These are phyloP conservation scores for Ustilago bromivora DNA, from an alignment of 1,284 basidiomycete genomes.

Conservation along the genomic window DNA sequence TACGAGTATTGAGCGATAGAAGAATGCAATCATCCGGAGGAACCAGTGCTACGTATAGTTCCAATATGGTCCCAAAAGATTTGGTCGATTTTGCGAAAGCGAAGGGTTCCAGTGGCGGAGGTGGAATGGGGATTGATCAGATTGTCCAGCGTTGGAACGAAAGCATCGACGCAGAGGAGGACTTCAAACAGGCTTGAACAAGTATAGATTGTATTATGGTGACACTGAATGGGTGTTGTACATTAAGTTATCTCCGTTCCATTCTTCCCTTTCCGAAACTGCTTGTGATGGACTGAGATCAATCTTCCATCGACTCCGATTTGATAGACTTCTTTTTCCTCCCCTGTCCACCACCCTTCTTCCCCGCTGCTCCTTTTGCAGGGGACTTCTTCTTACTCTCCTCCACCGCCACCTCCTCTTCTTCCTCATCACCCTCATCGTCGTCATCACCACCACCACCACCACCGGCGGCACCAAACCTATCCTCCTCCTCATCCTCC, in stretches of 20 bases:
- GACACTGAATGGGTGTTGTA: neutral
- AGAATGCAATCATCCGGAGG: slow-evolving; percentile 71
- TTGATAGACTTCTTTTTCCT: slow-evolving; percentile 24
- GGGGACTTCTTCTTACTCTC: slow-evolving; percentile 10
- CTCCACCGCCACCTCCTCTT: slow-evolving; percentile 5
- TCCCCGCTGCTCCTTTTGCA: slow-evolving; percentile 7
- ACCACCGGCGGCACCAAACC: neutral
- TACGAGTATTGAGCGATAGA: slow-evolving; percentile 76
- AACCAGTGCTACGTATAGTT: slow-evolving; percentile 74
- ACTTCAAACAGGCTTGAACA: neutral
- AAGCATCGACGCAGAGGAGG: slow-evolving; percentile 16
- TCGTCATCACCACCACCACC: slow-evolving; percentile 2
- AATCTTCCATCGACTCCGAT: slow-evolving; percentile 28
- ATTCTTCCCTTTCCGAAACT: neutral
- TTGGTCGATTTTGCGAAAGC: slow-evolving; percentile 79
- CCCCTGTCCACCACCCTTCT: slow-evolving; percentile 9
- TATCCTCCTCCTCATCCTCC: slow-evolving; percentile 1
- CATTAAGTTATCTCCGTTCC: slow-evolving; percentile 2
- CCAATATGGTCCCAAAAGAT: slow-evolving; percentile 93
- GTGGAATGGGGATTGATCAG: slow-evolving; percentile 29
- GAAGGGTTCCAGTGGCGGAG: neutral
- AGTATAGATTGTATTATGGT: neutral
- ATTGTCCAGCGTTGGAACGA: slow-evolving; percentile 35
- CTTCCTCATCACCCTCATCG: slow-evolving; percentile 7
- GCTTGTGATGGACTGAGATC: neutral